A percentile compares a stretch with the other conserved stretches of the same genome.
Evolutionary conservation across 495 filamentous ascomycete species (phyloP).

Genomic region (Bryoglossum gracile): DNA sequence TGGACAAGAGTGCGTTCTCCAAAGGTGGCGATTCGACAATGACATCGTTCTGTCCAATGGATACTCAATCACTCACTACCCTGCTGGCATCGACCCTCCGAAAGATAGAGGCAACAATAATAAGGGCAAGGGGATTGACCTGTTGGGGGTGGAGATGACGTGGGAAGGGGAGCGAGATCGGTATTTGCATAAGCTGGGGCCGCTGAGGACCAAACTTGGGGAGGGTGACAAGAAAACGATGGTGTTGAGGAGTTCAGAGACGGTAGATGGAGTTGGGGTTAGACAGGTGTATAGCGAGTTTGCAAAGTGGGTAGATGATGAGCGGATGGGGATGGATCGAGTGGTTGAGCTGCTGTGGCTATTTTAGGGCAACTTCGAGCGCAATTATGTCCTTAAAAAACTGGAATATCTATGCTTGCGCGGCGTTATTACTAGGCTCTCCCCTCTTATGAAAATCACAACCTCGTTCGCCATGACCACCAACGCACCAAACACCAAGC

Average conservation of each 20-base stretch:
- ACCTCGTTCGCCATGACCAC: no score
- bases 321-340: constrained; percentile 6
- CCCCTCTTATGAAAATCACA: no score
- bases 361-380: neutral
- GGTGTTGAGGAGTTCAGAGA: constrained; percentile 2
- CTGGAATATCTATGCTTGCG: neutral
- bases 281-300: constrained; percentile 17
- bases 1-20: constrained; percentile 48
- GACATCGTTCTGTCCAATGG: constrained; percentile 50
- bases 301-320: neutral
- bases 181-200: constrained; percentile 16
- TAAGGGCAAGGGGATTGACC: neutral
- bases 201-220: constrained; percentile 6
- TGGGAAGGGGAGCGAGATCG: constrained; percentile 8
- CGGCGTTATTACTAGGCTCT: no score
- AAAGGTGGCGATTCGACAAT: constrained; percentile 47
- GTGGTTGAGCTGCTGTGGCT: constrained; percentile 21
- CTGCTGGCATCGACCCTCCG: constrained; percentile 3
- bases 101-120: neutral
- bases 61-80: constrained; percentile 46
- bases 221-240: constrained; percentile 10
- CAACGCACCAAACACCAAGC: no score
- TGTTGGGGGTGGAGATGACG: constrained; percentile 17
- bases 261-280: constrained; percentile 11
- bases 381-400: neutral